A percentile compares a stretch with the other conserved stretches of the same genome.
Evolutionary conservation across 345 rosid genomes (phyloP).

Genomic region (Erodium maritimum): DNA sequence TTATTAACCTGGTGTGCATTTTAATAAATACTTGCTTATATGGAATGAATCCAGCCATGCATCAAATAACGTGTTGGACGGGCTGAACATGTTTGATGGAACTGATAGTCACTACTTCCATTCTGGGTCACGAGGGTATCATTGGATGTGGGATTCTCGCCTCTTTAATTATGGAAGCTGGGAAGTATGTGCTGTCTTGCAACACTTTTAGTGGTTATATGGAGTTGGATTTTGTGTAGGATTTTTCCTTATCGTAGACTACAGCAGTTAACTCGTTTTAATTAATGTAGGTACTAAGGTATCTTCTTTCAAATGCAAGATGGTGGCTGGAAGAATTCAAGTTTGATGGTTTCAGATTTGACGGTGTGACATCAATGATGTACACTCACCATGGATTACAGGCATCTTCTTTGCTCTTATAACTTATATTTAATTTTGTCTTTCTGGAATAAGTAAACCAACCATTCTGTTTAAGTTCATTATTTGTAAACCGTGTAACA

Average conservation of each 20-base stretch:
- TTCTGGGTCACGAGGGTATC: constrained; percentile 75
- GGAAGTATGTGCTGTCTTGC: constrained; percentile 52
- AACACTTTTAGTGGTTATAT: not conserved
- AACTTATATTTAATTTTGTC: not conserved
- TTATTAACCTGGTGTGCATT: not conserved
- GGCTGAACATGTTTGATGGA: constrained; percentile 93
- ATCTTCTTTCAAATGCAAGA: constrained; percentile 87
- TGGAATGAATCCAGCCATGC: constrained; percentile 55
- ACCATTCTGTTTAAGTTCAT: too few relatives aligned
- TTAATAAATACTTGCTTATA: constrained; percentile 3
- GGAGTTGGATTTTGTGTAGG: not conserved
- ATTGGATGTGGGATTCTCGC: constrained; percentile 99
- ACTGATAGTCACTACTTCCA: constrained; percentile 87
- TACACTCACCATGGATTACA: constrained; percentile 89
- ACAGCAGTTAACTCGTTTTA: not conserved
- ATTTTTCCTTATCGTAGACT: not conserved
- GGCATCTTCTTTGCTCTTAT: constrained; percentile 20
- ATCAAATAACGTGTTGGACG: constrained; percentile 85
- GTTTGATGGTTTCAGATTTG: constrained; percentile 95
- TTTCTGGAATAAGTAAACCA: not conserved
- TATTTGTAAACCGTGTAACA: too few relatives aligned
- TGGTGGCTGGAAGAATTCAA: constrained; percentile 98
- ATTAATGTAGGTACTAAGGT: constrained; percentile 59
- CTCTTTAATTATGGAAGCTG: constrained; percentile 95
- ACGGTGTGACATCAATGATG: constrained; percentile 99